These are phyloP conservation scores for Trichoderma parareesei DNA, from an alignment of 495 filamentous ascomycete species.

Conservation along the genomic window DNA sequence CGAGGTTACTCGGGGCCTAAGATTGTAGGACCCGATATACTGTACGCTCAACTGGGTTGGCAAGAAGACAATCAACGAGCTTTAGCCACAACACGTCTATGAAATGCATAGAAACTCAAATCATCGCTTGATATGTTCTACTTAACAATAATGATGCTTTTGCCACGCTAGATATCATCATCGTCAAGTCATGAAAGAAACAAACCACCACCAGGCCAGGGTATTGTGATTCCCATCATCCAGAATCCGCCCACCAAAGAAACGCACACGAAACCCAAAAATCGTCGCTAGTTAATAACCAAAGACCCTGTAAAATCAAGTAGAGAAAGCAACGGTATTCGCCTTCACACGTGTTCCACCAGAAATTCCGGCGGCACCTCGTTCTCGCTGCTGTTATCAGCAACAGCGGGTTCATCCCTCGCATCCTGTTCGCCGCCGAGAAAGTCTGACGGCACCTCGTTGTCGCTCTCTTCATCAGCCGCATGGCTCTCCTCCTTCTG, in stretches of 20 bases:
- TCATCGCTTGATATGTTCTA: too few species aligned
- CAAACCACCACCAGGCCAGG: too few species aligned
- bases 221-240: too few species aligned
- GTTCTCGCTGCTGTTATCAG: constrained; percentile 40
- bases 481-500: neutral
- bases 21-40: too few species aligned
- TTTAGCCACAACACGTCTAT: too few species aligned
- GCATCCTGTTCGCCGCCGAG: constrained; percentile 33
- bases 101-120: too few species aligned
- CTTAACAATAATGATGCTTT: too few species aligned
- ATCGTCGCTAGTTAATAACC: neutral
- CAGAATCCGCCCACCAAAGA: neutral
- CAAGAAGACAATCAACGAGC: too few species aligned
- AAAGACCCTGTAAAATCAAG: neutral
- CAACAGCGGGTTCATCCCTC: constrained; percentile 19
- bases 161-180: too few species aligned
- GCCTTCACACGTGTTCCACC: constrained; percentile 19
- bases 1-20: neutral
- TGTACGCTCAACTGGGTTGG: too few species aligned
- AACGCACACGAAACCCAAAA: neutral
- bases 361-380: constrained; percentile 35
- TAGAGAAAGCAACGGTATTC: neutral
- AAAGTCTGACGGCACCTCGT: constrained; percentile 13
- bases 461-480: constrained; percentile 17
- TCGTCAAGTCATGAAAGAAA: too few species aligned